These are phyloP conservation scores for Teunomyces tritomae DNA, from an alignment of 805 yeast genomes.

Conservation along the genomic window DNA sequence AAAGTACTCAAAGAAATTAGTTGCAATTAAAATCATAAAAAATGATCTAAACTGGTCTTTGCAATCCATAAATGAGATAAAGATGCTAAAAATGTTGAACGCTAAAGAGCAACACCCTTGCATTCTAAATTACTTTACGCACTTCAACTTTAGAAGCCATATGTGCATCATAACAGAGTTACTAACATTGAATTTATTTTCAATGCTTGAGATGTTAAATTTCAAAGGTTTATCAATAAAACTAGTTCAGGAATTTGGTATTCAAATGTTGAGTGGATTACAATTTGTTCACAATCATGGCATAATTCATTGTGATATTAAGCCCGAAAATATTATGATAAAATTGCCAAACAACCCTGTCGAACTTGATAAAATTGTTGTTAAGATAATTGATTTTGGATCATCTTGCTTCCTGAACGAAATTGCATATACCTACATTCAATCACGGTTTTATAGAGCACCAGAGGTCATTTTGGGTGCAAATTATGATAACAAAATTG, in stretches of 20 bases:
- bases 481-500: conserved; percentile 52
- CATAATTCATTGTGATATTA: conserved; percentile 80
- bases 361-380: conserved; percentile 39
- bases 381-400: conserved; percentile 83
- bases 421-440: conserved; percentile 49
- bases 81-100: conserved; percentile 53
- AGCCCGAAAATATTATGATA: conserved; percentile 80
- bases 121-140: conserved; percentile 47
- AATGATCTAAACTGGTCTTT: conserved; percentile 70
- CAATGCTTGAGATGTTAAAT: conserved; percentile 48
- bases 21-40: conserved; percentile 77
- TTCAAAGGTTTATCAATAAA: conserved; percentile 48
- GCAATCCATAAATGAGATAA: conserved; percentile 77
- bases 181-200: conserved; percentile 63
- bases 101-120: conserved; percentile 10
- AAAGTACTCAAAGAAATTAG: conserved; percentile 43
- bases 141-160: conserved; percentile 78
- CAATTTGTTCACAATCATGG: conserved; percentile 52
- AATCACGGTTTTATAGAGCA: conserved; percentile 72
- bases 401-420: conserved; percentile 50
- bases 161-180: conserved; percentile 78
- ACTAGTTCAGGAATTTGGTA: conserved; percentile 45
- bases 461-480: conserved; percentile 76
- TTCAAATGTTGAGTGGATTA: conserved; percentile 59
- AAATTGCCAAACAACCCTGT: conserved; percentile 25